phyloP scores from a whole-genome alignment of 2,329 filamentous ascomycete genomes.

The Claviceps sp. region DNA sequence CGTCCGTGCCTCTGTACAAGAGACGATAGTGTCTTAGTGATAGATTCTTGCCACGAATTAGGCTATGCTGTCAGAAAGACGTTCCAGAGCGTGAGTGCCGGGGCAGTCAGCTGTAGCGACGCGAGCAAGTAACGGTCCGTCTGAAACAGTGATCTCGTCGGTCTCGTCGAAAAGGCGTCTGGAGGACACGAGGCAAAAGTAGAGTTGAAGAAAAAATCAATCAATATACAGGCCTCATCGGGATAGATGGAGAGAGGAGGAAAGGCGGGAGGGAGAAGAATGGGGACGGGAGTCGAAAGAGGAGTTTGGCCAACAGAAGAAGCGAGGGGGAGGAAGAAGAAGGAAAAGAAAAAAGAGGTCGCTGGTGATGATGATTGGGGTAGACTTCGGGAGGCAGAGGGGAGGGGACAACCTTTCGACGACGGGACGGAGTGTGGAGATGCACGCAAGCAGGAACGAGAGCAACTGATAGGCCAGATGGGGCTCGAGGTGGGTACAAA shows the following conservation, averaged over 20 bases:
- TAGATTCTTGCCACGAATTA: not conserved
- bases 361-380: constrained; percentile 10
- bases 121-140: constrained; percentile 2
- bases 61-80: not conserved
- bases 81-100: not conserved
- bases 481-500: not conserved
- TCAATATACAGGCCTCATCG: constrained; percentile 26
- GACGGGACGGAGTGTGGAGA: not conserved
- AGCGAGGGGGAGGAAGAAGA: constrained; percentile 11
- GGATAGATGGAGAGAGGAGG: constrained; percentile 6
- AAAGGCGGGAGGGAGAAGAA: constrained; percentile 5
- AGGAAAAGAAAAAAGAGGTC: constrained; percentile 12
- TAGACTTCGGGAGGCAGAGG: constrained; percentile 1
- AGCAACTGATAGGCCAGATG: not conserved
- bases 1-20: not conserved
- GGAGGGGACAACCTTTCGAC: not conserved
- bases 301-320: constrained; percentile 11
- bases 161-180: not conserved
- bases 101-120: not conserved
- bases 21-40: not conserved
- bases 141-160: not conserved
- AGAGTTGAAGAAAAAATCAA: constrained; percentile 17
- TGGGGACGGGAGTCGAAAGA: constrained; percentile 6
- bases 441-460: not conserved
- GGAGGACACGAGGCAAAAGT: constrained; percentile 14